phyloP scores from a whole-genome alignment of 208 protist species.

The Trypanosoma conorhini region DNA sequence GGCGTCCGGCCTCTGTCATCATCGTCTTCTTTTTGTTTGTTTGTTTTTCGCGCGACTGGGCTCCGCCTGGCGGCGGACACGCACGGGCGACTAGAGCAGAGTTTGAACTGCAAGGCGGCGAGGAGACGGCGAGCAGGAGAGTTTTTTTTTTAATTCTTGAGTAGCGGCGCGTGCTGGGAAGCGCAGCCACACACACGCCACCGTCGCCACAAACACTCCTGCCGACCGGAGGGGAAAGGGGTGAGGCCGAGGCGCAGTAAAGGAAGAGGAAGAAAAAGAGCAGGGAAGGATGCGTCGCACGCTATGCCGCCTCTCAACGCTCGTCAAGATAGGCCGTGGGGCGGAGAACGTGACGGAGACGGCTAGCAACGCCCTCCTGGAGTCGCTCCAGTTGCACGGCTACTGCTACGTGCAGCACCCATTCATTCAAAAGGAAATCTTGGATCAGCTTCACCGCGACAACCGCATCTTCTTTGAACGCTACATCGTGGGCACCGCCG shows the following conservation, averaged over 20 bases:
- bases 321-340: constrained; percentile 83
- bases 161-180: not conserved
- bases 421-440: constrained; percentile 82
- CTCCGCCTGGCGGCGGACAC: not conserved
- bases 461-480: constrained; percentile 86
- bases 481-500: constrained; percentile 53
- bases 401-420: constrained; percentile 91
- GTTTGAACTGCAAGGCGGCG: not conserved
- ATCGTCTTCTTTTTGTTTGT: not conserved
- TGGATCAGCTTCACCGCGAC: constrained; percentile 86
- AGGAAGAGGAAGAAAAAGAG: not conserved
- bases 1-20: not conserved
- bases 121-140: not conserved
- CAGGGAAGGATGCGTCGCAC: constrained; percentile 48
- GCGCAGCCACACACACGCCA: not conserved
- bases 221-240: not conserved
- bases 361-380: constrained; percentile 81
- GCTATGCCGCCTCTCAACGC: constrained; percentile 45
- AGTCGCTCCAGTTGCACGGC: constrained; percentile 83
- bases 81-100: not conserved
- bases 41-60: not conserved
- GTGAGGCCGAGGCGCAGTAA: not conserved
- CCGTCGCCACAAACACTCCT: not conserved
- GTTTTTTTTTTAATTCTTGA: too few relatives aligned
- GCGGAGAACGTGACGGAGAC: constrained; percentile 74